Percentiles rank a stretch among this genome's conserved stretches.
Evolutionary conservation across 2,329 filamentous ascomycete species (phyloP).

Genomic region (Calonectria pseudoturangicola): DNA sequence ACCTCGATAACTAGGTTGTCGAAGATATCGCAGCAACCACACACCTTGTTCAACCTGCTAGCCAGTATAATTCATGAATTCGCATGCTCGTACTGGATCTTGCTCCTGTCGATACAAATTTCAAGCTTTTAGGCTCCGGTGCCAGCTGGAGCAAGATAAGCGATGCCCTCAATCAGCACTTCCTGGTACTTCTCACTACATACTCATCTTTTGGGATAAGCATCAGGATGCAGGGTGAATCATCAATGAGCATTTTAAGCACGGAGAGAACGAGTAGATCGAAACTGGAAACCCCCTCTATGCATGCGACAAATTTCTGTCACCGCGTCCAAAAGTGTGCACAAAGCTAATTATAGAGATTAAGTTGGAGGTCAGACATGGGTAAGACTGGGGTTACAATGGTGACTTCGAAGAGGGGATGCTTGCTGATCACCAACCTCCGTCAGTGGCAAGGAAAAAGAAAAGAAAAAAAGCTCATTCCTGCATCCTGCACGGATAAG

Average conservation of each 20-base stretch:
- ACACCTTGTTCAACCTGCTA: background rate
- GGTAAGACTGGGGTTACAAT: conserved; percentile 37
- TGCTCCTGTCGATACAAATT: background rate
- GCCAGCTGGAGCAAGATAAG: background rate
- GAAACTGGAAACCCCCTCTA: background rate
- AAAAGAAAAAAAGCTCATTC: conserved; percentile 35
- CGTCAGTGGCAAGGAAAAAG: conserved; percentile 21
- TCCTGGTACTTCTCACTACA: background rate
- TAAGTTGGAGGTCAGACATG: conserved; percentile 31
- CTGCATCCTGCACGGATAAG: conserved; percentile 26
- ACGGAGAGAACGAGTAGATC: background rate
- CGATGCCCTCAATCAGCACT: background rate
- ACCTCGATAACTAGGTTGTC: background rate
- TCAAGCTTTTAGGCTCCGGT: background rate
- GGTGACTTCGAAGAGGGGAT: conserved; percentile 30
- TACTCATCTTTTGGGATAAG: background rate
- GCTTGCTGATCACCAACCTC: conserved; percentile 26
- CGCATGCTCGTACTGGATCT: background rate
- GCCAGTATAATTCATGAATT: background rate
- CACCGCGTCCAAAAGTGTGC: conserved; percentile 1
- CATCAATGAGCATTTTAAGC: background rate
- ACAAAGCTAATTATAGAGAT: conserved; percentile 36
- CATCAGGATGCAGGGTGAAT: background rate
- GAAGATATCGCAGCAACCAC: background rate
- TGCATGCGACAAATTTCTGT: conserved; percentile 21